phyloP scores from a whole-genome alignment of 805 yeast genomes.

The Candida khao-thaluensis region DNA sequence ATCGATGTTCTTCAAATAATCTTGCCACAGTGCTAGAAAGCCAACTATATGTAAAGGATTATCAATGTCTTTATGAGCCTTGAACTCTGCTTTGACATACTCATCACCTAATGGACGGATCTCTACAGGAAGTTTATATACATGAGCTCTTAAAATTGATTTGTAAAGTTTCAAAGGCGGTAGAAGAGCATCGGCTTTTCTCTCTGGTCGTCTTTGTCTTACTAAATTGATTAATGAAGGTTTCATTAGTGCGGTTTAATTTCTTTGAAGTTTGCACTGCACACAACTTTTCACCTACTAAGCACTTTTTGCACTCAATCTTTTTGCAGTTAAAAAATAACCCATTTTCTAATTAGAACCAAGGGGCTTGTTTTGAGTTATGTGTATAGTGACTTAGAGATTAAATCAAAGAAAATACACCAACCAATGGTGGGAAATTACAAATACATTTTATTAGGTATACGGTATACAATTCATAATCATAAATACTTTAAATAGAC shows the following conservation, averaged over 20 bases:
- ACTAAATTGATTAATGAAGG: slow-evolving; percentile 35
- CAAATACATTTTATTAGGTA: slow-evolving; percentile 15
- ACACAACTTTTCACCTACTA: too few relatives aligned
- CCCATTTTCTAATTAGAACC: too few relatives aligned
- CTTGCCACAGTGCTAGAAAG: slow-evolving; percentile 93
- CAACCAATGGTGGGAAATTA: too few relatives aligned
- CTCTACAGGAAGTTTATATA: slow-evolving; percentile 56
- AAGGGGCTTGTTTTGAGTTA: too few relatives aligned
- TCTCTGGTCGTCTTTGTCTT: slow-evolving; percentile 42
- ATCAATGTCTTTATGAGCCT: slow-evolving; percentile 74
- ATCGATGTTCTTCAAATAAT: slow-evolving; percentile 59
- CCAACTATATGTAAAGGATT: slow-evolving; percentile 95
- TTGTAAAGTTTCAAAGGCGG: slow-evolving; percentile 83
- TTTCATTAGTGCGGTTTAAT: slow-evolving; percentile 33
- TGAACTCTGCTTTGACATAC: slow-evolving; percentile 87
- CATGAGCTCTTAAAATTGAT: slow-evolving; percentile 79
- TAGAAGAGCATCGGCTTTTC: slow-evolving; percentile 48
- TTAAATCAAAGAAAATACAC: too few relatives aligned
- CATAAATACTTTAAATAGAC: slow-evolving; percentile 16
- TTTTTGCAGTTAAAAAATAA: too few relatives aligned
- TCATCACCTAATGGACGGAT: slow-evolving; percentile 82
- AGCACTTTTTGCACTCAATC: too few relatives aligned
- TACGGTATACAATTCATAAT: slow-evolving; percentile 10
- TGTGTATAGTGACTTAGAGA: too few relatives aligned
- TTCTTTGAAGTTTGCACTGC: too few relatives aligned